Base-by-base conservation (phyloP, 1,139 yeast species). In the Pichia sp. region DNA sequence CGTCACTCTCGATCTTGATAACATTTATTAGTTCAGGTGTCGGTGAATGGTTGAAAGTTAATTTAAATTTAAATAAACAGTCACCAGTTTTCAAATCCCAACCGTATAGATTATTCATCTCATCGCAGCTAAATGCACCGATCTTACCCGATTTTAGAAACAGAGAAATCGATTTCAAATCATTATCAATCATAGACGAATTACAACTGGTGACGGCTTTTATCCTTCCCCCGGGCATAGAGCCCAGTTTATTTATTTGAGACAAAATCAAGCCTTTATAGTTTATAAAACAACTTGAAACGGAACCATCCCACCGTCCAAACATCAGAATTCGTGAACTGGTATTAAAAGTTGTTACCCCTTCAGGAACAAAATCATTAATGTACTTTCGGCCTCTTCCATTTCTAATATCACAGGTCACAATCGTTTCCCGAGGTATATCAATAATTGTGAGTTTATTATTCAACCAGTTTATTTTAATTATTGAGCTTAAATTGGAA, bases 221-320 rank as follows among this genome's bases (percentile, higher is more conserved):
- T 8, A 31, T 31, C 11, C 11, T 31, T 31, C 11, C 55, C 2
- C 52, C 47, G 49, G 68, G 71, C 39, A 42, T 42, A 4, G 45
- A 43, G 27, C 60, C 56, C 47, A 66, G 67, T 44, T 64, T 64
- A 9, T 63, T 59, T 2, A 66, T 57, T 0, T 72, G 68, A 6
- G 67, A 58, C 39, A 69, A 48, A 38, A 69, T 60, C 23, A 59
- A 49, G 31, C 61, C 61, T 42, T 55, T 58, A 50, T 65, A 62
- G 29, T 65, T 62, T 38, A 72, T 50, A 10, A 66, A 52, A 38
- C 71, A 67, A 5, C 69, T 67, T 36, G 54, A 68, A 1, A 73
- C 60, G 38, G 64, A 59, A 7, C 77, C 75, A 54, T 71, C 73
- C 55, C 66, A 67, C 43, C 72, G 62, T 3, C 77, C 77, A 55